Conservation (phyloP, 202 grass and related monocot species). For the Alloteropsis angusta region DNA sequence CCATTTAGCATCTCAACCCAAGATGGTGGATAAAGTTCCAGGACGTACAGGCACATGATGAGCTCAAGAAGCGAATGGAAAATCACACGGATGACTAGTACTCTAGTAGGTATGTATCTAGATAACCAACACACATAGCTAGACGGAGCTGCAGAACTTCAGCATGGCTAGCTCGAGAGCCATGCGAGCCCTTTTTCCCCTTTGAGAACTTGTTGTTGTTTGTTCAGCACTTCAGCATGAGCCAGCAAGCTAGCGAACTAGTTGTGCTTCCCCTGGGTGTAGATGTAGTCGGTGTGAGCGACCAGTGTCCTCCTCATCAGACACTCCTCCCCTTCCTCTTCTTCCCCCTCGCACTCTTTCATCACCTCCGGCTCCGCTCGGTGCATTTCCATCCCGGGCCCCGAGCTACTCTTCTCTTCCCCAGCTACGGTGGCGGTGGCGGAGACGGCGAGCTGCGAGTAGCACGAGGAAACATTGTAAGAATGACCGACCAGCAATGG, state of each 20-base stretch:
- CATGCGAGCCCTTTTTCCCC: neutral
- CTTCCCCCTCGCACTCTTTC: slow-evolving; percentile 6
- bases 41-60: neutral
- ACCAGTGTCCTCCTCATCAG: slow-evolving; percentile 55
- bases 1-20: slow-evolving; percentile 2
- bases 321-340: slow-evolving; percentile 31
- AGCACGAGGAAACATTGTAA: neutral
- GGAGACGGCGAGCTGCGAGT: slow-evolving; percentile 3
- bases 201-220: neutral
- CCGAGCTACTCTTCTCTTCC: neutral
- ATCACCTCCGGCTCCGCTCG: neutral
- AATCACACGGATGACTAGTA: neutral
- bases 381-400: neutral
- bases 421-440: neutral
- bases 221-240: neutral
- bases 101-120: neutral
- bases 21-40: neutral
- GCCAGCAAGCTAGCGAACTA: neutral
- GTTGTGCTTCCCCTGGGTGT: slow-evolving; percentile 63
- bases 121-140: neutral
- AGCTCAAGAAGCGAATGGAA: neutral
- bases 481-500: neutral
- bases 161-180: neutral
- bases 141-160: neutral
- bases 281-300: slow-evolving; percentile 72